Evolutionary conservation across 140 eudicot genomes (phyloP).

Genomic region (Ambrosia hybrid): DNA sequence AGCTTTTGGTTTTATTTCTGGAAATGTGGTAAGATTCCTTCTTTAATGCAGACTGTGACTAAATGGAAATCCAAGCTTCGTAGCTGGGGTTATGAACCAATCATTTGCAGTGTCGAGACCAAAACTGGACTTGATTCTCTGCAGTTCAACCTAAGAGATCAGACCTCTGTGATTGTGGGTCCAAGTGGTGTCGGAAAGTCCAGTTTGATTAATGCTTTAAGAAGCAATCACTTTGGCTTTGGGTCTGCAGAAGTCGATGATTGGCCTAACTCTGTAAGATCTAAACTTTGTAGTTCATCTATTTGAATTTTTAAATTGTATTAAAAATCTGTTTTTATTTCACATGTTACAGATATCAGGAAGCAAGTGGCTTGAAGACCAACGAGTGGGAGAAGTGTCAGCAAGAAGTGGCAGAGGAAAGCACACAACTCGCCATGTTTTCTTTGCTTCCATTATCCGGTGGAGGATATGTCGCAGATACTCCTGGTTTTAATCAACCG

Average conservation of each 20-base stretch:
- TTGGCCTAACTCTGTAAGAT: constrained; percentile 56
- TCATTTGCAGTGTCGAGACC: constrained; percentile 87
- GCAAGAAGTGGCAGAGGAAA: constrained; percentile 95
- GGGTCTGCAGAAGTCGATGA: constrained; percentile 44
- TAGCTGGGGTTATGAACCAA: constrained; percentile 82
- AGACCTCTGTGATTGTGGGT: constrained; percentile 90
- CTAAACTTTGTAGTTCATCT: constrained; percentile 12
- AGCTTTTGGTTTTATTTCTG: neutral
- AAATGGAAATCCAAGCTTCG: constrained; percentile 86
- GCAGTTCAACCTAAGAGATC: constrained; percentile 60
- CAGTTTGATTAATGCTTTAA: constrained; percentile 83
- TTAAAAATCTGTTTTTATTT: constrained; percentile 13
- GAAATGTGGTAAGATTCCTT: constrained; percentile 14
- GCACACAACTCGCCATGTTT: constrained; percentile 91
- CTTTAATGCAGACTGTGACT: constrained; percentile 46
- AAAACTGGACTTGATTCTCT: constrained; percentile 70
- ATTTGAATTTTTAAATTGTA: neutral
- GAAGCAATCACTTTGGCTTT: constrained; percentile 43
- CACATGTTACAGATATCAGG: constrained; percentile 58
- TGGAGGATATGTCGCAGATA: constrained; percentile 93
- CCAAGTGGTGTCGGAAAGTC: constrained; percentile 99
- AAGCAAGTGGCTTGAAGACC: constrained; percentile 96
- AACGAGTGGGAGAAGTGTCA: constrained; percentile 92
- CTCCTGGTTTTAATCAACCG: constrained; percentile 98
- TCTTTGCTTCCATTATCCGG: constrained; percentile 86